Evolutionary conservation across 495 filamentous ascomycete genomes (phyloP).

Genomic region (Neurospora pannonica): DNA sequence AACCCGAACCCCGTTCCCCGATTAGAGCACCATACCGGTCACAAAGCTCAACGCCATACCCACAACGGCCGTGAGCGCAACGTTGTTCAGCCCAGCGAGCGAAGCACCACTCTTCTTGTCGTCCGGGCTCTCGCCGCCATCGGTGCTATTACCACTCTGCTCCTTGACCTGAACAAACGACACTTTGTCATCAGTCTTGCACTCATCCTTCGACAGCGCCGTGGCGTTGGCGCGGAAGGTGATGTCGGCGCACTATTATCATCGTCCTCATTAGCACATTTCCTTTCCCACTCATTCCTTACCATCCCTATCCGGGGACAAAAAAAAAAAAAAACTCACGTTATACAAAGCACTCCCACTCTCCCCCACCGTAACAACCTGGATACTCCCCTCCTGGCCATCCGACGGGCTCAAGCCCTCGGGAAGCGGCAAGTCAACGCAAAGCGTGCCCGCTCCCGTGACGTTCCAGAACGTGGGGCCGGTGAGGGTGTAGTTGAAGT

Average conservation of each 20-base stretch:
- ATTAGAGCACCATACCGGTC: conserved; percentile 15
- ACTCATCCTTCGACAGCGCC: conserved; percentile 29
- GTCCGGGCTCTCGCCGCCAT: not conserved
- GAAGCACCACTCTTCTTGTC: conserved; percentile 6
- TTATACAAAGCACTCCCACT: conserved; percentile 50
- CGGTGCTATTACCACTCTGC: conserved; percentile 2
- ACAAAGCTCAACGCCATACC: conserved; percentile 46
- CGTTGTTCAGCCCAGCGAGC: conserved; percentile 14
- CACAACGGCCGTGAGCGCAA: conserved; percentile 41
- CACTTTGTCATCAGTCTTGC: conserved; percentile 39
- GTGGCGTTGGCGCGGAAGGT: conserved; percentile 40
- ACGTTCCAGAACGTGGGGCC: conserved; percentile 40
- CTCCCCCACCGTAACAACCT: conserved; percentile 44
- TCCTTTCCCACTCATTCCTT: not conserved
- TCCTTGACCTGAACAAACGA: conserved; percentile 8
- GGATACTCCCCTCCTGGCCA: conserved; percentile 43
- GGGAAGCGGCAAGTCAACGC: conserved; percentile 41
- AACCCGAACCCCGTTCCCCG: not conserved
- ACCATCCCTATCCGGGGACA: not conserved
- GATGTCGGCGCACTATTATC: conserved; percentile 52
- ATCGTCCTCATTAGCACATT: not conserved
- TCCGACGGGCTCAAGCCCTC: conserved; percentile 32
- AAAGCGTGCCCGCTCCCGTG: conserved; percentile 53
- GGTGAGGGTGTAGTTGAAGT: conserved; percentile 52
- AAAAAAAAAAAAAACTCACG: conserved; percentile 28